Conservation (phyloP, 345 rosid species). For the Eucalyptus sideroxylon region DNA sequence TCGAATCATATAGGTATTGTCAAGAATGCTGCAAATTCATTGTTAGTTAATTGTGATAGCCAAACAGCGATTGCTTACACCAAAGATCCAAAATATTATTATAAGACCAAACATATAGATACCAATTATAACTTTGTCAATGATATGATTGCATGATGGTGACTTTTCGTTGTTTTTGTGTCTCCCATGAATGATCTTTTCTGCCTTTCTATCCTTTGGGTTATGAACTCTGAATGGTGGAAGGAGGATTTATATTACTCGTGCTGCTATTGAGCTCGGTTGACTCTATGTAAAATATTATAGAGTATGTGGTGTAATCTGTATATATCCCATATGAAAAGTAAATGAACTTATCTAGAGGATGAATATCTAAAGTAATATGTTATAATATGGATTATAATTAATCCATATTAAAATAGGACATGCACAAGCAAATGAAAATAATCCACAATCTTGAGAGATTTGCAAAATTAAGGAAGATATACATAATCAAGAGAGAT, state of each 20-base stretch:
- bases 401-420: background rate
- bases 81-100: too few relatives aligned
- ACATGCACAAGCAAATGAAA: background rate
- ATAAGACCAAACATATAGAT: background rate
- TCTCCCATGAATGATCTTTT: background rate
- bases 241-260: background rate
- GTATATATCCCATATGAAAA: background rate
- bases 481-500: background rate
- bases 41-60: too few relatives aligned
- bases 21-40: too few relatives aligned
- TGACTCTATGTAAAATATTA: background rate
- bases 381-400: background rate
- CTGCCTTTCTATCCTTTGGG: background rate
- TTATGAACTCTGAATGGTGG: background rate
- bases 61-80: too few relatives aligned
- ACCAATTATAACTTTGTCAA: background rate
- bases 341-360: background rate
- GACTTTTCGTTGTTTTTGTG: background rate
- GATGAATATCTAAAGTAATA: background rate
- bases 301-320: background rate
- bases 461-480: background rate
- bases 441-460: background rate
- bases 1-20: too few relatives aligned
- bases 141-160: fast-evolving
- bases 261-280: background rate